phyloP scores from a whole-genome alignment of 2,329 filamentous ascomycete genomes.

The Hortaea sp. region DNA sequence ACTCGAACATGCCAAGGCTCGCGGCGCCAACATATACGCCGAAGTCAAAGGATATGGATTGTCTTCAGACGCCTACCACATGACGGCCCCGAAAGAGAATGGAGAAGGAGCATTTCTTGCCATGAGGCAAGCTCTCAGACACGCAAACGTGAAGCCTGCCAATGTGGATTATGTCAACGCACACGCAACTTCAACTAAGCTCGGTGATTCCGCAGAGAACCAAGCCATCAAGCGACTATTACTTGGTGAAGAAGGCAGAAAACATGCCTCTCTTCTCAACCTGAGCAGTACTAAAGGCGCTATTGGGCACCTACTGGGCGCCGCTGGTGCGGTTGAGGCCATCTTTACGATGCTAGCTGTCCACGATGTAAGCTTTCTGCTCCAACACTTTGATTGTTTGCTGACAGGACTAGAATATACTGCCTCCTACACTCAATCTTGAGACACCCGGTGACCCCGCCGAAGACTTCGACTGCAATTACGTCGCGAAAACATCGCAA shows the following conservation, averaged over 20 bases:
- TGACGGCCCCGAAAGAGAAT: conserved; percentile 79
- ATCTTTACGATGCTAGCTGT: conserved; percentile 75
- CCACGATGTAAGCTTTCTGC: conserved; percentile 51
- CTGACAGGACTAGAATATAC: conserved; percentile 46
- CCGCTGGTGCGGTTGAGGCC: conserved; percentile 82
- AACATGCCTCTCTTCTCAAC: conserved; percentile 55
- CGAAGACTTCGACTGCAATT: conserved; percentile 68
- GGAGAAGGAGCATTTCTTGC: conserved; percentile 72
- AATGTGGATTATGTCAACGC: conserved; percentile 89
- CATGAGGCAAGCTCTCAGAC: conserved; percentile 73
- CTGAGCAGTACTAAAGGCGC: conserved; percentile 93
- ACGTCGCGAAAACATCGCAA: conserved; percentile 65
- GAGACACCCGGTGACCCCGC: conserved; percentile 49
- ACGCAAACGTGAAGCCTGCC: conserved; percentile 57
- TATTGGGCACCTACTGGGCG: conserved; percentile 81
- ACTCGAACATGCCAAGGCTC: conserved; percentile 70
- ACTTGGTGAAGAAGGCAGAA: conserved; percentile 59
- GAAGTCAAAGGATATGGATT: conserved; percentile 83
- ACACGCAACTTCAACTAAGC: conserved; percentile 77
- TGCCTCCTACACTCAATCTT: conserved; percentile 84
- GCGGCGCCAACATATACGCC: conserved; percentile 76
- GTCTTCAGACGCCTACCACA: conserved; percentile 83
- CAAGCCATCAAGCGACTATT: conserved; percentile 69
- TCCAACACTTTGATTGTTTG: background rate
- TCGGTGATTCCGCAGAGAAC: conserved; percentile 86